Evolutionary conservation across 768 basidiomycete genomes (phyloP).

Genomic region (Mycena galericulata): DNA sequence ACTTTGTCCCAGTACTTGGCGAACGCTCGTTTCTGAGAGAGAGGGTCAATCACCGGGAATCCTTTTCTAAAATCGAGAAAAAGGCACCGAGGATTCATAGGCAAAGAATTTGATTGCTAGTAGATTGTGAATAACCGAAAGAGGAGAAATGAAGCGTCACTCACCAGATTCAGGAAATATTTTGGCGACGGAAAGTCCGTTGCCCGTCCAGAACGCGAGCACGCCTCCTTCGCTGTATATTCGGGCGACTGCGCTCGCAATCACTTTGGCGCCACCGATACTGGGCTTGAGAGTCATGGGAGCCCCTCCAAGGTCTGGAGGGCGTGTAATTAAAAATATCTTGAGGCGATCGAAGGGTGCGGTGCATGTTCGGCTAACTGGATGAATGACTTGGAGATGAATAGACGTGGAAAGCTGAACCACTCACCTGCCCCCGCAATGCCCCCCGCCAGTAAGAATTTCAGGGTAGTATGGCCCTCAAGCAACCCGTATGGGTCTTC

Average conservation of each 20-base stretch:
- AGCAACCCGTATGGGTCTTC: conserved; percentile 72
- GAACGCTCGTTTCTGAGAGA: conserved; percentile 88
- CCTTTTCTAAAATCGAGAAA: conserved; percentile 23
- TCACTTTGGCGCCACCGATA: conserved; percentile 69
- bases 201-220: conserved; percentile 97
- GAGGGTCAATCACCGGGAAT: conserved; percentile 13
- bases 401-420: conserved; percentile 11
- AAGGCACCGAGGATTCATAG: conserved; percentile 90
- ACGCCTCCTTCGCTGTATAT: conserved; percentile 94
- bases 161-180: conserved; percentile 90
- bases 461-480: conserved; percentile 79
- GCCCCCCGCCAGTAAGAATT: conserved; percentile 94
- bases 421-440: conserved; percentile 90
- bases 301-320: conserved; percentile 76
- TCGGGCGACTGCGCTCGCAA: conserved; percentile 77
- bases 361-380: conserved; percentile 96
- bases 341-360: conserved; percentile 98
- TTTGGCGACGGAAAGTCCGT: conserved; percentile 92
- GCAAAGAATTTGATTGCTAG: conserved; percentile 94
- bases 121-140: neutral
- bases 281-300: conserved; percentile 56
- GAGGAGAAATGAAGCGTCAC: neutral
- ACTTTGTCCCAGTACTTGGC: conserved; percentile 93
- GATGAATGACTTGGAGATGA: conserved; percentile 37
- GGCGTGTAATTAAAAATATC: conserved; percentile 93